These are phyloP conservation scores for Daldinia loculata DNA, from an alignment of 495 filamentous ascomycete genomes.

Conservation along the genomic window DNA sequence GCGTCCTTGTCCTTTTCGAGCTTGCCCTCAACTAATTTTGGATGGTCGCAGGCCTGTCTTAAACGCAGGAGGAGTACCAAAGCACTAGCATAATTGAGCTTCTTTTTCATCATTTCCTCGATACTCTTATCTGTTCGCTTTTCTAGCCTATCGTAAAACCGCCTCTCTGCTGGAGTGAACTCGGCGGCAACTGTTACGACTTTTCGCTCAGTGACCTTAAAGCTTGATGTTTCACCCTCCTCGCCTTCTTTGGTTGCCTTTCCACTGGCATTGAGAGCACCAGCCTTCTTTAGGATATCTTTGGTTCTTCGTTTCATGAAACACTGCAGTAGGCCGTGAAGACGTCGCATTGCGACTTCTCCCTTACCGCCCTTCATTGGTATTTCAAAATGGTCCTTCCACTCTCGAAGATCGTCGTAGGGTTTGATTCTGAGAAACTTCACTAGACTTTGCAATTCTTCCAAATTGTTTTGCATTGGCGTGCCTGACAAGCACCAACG, in stretches of 20 bases:
- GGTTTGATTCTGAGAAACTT: conserved; percentile 93
- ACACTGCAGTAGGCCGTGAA: conserved; percentile 83
- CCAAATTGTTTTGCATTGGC: conserved; percentile 97
- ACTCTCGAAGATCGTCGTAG: conserved; percentile 80
- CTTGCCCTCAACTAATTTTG: conserved; percentile 82
- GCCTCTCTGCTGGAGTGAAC: conserved; percentile 80
- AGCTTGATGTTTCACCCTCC: conserved; percentile 64
- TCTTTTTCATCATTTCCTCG: conserved; percentile 83
- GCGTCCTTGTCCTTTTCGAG: conserved; percentile 89
- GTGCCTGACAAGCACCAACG: conserved; percentile 97
- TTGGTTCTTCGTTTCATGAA: conserved; percentile 98
- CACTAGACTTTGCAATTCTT: conserved; percentile 92
- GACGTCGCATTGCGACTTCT: conserved; percentile 84
- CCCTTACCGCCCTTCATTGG: conserved; percentile 88
- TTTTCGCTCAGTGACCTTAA: conserved; percentile 87
- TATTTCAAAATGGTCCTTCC: conserved; percentile 86
- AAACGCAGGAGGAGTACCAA: conserved; percentile 88
- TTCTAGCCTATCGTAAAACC: conserved; percentile 86
- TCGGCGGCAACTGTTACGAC: conserved; percentile 81
- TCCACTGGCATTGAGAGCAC: conserved; percentile 75
- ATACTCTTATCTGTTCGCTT: conserved; percentile 83
- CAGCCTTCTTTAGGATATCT: conserved; percentile 86
- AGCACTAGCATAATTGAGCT: conserved; percentile 76
- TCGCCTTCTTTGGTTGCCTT: conserved; percentile 60
- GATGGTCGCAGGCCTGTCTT: conserved; percentile 94